Conservation (phyloP, 805 yeast genomes). For the Nematodospora valgi region DNA sequence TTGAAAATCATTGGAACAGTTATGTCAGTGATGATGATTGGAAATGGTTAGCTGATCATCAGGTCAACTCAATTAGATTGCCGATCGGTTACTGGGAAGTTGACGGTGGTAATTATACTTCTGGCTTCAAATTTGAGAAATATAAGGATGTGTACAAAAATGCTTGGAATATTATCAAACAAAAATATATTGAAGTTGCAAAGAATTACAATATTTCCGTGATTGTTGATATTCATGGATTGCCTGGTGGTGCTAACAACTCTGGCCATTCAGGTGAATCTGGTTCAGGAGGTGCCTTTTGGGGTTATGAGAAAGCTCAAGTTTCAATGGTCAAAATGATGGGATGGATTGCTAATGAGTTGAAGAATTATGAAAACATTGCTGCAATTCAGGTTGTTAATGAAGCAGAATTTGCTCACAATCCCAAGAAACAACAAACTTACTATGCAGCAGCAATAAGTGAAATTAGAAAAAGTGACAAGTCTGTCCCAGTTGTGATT, state of each 20-base stretch:
- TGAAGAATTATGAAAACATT: slow-evolving; percentile 59
- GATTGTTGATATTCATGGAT: slow-evolving; percentile 79
- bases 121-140: slow-evolving; percentile 60
- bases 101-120: slow-evolving; percentile 55
- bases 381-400: slow-evolving; percentile 83
- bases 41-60: slow-evolving; percentile 63
- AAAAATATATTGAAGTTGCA: slow-evolving; percentile 57
- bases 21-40: slow-evolving; percentile 73
- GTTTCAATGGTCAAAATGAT: slow-evolving; percentile 48
- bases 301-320: slow-evolving; percentile 46
- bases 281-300: slow-evolving; percentile 56
- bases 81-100: slow-evolving; percentile 93
- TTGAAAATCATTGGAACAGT: slow-evolving; percentile 63
- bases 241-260: slow-evolving; percentile 91
- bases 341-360: slow-evolving; percentile 60
- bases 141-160: slow-evolving; percentile 54
- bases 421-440: slow-evolving; percentile 46
- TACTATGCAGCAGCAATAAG: slow-evolving; percentile 67
- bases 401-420: slow-evolving; percentile 64
- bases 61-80: slow-evolving; percentile 77
- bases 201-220: slow-evolving; percentile 62
- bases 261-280: slow-evolving; percentile 79
- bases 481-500: slow-evolving; percentile 64
- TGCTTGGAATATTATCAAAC: slow-evolving; percentile 67
- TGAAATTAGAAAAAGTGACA: slow-evolving; percentile 54